Evolutionary conservation across 179 eudicot species (phyloP).

Genomic region (Dionaea muscipula): DNA sequence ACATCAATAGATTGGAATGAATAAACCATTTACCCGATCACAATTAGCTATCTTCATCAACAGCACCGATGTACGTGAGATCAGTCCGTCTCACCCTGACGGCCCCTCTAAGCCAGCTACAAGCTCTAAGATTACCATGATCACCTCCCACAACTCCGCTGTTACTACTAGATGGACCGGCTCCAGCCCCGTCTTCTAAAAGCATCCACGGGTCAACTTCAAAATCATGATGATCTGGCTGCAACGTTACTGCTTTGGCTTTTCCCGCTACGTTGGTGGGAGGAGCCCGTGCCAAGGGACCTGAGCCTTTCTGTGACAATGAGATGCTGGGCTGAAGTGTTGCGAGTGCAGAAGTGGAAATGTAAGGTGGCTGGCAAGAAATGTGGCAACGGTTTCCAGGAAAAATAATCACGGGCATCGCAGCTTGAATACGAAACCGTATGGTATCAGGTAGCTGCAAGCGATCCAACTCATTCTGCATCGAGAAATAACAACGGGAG

Average conservation of each 20-base stretch:
- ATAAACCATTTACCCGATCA: background rate
- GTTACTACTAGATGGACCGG: constrained; percentile 49
- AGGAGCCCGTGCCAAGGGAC: constrained; percentile 27
- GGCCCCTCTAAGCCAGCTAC: constrained; percentile 79
- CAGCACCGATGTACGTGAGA: constrained; percentile 69
- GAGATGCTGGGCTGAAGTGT: constrained; percentile 46
- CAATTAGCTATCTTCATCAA: constrained; percentile 79
- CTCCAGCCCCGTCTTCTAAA: constrained; percentile 84
- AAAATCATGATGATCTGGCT: constrained; percentile 38
- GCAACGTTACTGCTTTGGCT: constrained; percentile 30
- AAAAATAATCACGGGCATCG: constrained; percentile 65
- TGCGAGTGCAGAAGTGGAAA: constrained; percentile 40
- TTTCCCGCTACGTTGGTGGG: constrained; percentile 28
- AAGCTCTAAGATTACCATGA: constrained; percentile 55
- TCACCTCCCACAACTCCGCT: constrained; percentile 46
- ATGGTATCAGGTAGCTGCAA: constrained; percentile 70
- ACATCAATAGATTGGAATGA: background rate
- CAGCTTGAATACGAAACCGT: constrained; percentile 77
- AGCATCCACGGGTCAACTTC: constrained; percentile 89
- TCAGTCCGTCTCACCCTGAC: constrained; percentile 83
- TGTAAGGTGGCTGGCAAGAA: constrained; percentile 64
- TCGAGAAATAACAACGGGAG: constrained; percentile 7
- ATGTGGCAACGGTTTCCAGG: constrained; percentile 34
- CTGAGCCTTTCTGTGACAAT: constrained; percentile 23
- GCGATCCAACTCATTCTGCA: constrained; percentile 78